These are phyloP conservation scores for Hydnum rufescens DNA, from an alignment of 768 basidiomycete genomes.

Conservation along the genomic window DNA sequence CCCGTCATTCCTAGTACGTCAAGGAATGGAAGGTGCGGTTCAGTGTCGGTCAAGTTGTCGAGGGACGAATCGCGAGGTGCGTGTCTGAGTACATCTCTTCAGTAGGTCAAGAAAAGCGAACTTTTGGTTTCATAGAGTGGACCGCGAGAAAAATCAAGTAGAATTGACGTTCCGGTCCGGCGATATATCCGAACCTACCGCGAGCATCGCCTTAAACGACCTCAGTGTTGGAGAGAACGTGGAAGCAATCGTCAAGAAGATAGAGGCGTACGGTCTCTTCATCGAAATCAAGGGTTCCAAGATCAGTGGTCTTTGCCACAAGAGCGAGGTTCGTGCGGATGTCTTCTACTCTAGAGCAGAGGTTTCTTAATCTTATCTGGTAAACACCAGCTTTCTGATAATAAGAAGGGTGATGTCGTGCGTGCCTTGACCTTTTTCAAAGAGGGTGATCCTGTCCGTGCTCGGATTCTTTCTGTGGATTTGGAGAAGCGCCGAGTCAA, in stretches of 20 bases:
- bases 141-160: constrained; percentile 52
- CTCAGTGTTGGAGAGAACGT: constrained; percentile 67
- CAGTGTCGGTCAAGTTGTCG: constrained; percentile 60
- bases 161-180: constrained; percentile 75
- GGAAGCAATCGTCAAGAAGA: constrained; percentile 52
- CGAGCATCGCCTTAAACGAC: constrained; percentile 19
- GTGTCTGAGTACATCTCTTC: constrained; percentile 9
- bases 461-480: constrained; percentile 51
- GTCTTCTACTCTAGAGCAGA: not conserved
- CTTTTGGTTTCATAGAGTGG: constrained; percentile 30
- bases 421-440: constrained; percentile 66
- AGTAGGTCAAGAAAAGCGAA: not conserved
- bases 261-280: constrained; percentile 86
- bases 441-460: constrained; percentile 73
- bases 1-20: no score
- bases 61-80: constrained; percentile 69
- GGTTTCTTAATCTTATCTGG: not conserved
- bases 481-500: constrained; percentile 65
- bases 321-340: constrained; percentile 51
- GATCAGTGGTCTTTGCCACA: constrained; percentile 82
- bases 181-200: constrained; percentile 19
- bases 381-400: constrained; percentile 61
- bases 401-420: constrained; percentile 56
- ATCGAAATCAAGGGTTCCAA: constrained; percentile 72
- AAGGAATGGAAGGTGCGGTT: constrained; percentile 91